Percentiles rank a stretch among this genome's conserved stretches.
These are phyloP conservation scores for Lupinus albus DNA, from an alignment of 306 rosid species.

Conservation along the genomic window DNA sequence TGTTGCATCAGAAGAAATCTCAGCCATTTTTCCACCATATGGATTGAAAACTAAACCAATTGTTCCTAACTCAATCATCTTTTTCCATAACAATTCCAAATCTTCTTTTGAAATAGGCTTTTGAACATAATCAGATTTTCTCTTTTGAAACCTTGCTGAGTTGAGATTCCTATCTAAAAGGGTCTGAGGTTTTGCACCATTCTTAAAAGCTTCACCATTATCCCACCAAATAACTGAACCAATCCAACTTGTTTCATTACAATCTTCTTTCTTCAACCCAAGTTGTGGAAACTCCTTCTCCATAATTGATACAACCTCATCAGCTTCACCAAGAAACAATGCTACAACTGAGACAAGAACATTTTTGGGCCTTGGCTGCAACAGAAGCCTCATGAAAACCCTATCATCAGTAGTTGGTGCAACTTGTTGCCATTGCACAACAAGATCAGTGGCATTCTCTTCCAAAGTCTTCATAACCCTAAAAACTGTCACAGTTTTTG, in stretches of 20 bases:
- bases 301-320: conserved; percentile 39
- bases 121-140: conserved; percentile 54
- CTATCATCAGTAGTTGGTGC: conserved; percentile 45
- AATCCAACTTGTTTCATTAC: conserved; percentile 46
- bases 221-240: conserved; percentile 47
- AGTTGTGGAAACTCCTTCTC: conserved; percentile 44
- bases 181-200: conserved; percentile 36
- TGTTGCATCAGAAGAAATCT: conserved; percentile 48
- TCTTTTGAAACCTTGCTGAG: conserved; percentile 30
- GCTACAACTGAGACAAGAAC: conserved; percentile 39
- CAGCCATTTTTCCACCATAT: conserved; percentile 53
- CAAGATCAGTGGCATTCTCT: conserved; percentile 46
- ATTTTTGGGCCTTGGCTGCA: conserved; percentile 49
- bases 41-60: conserved; percentile 49
- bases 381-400: conserved; percentile 43
- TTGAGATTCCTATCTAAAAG: conserved; percentile 43
- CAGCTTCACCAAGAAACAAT: conserved; percentile 43
- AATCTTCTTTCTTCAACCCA: conserved; percentile 40
- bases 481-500: conserved; percentile 42
- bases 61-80: conserved; percentile 47
- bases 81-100: conserved; percentile 43
- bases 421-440: conserved; percentile 52
- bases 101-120: conserved; percentile 36
- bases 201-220: background rate
- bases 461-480: conserved; percentile 37